Percentiles rank a stretch among this genome's conserved stretches.
These are phyloP conservation scores for Lasiosphaeriaceae sp. DNA, from an alignment of 495 filamentous ascomycete genomes.

Conservation along the genomic window DNA sequence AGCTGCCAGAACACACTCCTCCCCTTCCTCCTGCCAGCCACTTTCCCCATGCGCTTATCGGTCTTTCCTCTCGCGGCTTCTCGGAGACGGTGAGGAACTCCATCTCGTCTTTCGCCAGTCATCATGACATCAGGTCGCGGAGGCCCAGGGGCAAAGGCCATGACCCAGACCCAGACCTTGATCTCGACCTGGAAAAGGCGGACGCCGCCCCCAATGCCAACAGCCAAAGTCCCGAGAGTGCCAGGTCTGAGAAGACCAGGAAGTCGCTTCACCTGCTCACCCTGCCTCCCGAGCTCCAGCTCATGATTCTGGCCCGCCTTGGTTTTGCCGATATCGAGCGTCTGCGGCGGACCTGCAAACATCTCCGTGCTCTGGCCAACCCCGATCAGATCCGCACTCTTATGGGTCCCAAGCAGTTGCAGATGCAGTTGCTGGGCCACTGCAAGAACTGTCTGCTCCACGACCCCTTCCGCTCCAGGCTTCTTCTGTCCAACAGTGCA, in stretches of 20 bases:
- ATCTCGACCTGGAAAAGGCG: neutral
- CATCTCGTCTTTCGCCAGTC: constrained; percentile 12
- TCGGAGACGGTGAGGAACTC: constrained; percentile 18
- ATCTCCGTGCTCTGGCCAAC: constrained; percentile 17
- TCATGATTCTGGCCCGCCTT: constrained; percentile 22
- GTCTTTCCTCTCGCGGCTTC: neutral
- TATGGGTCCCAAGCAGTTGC: constrained; percentile 13
- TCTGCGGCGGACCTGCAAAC: constrained; percentile 31
- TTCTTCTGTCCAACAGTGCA: constrained; percentile 11
- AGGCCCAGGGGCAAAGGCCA: neutral
- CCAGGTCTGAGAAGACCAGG: neutral
- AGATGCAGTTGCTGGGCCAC: constrained; percentile 18
- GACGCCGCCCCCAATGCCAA: neutral
- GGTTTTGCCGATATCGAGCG: constrained; percentile 25
- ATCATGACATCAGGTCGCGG: neutral
- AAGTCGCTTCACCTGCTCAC: constrained; percentile 16
- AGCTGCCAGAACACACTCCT: neutral
- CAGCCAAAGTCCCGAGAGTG: too few species aligned
- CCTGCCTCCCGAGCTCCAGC: constrained; percentile 31
- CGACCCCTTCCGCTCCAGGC: constrained; percentile 15
- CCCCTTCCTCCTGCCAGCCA: neutral
- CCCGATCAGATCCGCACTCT: constrained; percentile 20
- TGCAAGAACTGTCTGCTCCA: constrained; percentile 24
- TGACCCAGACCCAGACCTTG: neutral
- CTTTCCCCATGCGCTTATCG: neutral